Conservation (phyloP, 441 rosid species). For the Raphanus hybrid region DNA sequence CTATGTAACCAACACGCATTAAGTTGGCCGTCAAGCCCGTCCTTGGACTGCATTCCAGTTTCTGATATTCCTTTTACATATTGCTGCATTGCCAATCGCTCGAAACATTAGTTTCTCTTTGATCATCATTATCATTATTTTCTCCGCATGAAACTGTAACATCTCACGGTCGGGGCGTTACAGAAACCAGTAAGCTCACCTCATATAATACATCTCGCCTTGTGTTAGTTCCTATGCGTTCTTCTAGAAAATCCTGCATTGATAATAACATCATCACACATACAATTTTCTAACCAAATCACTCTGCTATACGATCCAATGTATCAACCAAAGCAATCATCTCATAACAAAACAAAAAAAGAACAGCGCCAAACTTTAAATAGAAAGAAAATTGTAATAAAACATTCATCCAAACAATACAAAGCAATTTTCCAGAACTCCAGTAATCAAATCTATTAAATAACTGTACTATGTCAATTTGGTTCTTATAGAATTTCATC, state of each 20-base stretch:
- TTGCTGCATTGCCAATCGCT: conserved; percentile 56
- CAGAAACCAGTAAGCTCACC: conserved; percentile 52
- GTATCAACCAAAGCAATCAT: conserved; percentile 20
- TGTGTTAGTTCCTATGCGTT: conserved; percentile 61
- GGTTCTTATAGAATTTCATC: background rate
- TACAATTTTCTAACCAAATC: background rate
- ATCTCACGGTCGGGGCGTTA: too few relatives aligned
- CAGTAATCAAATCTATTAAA: background rate
- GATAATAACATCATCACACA: background rate
- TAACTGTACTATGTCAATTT: background rate
- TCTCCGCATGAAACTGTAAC: background rate
- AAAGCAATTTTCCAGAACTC: background rate
- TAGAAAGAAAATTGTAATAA: background rate
- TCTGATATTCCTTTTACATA: conserved; percentile 92
- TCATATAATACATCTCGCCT: conserved; percentile 76
- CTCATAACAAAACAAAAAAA: background rate
- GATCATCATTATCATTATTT: background rate
- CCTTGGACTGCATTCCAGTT: conserved; percentile 83
- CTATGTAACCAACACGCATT: conserved; percentile 98
- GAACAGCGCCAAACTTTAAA: background rate
- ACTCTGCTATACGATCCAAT: background rate
- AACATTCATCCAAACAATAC: conserved; percentile 8
- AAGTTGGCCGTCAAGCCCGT: conserved; percentile 90
- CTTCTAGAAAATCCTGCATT: conserved; percentile 89
- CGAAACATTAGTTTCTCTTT: background rate